A percentile compares a stretch with the other conserved stretches of the same genome.
phyloP scores from a whole-genome alignment of 2,329 filamentous ascomycete species.

The Zymoseptoria crescenta region DNA sequence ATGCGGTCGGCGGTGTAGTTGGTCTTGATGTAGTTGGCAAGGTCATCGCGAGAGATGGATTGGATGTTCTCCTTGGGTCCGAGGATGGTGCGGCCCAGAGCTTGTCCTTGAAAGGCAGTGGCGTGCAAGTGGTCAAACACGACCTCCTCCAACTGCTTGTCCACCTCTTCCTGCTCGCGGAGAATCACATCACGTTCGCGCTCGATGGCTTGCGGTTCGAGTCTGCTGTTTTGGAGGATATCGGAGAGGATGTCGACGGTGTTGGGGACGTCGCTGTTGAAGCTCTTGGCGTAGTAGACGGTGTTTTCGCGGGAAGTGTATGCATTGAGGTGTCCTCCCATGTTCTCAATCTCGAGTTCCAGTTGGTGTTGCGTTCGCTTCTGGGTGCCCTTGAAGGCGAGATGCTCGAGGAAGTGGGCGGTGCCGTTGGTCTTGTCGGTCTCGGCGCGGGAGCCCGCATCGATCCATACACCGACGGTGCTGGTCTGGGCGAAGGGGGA shows the following conservation, averaged over 20 bases:
- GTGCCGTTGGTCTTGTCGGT: slow-evolving; percentile 98
- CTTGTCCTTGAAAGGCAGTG: slow-evolving; percentile 93
- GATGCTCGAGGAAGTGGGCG: slow-evolving; percentile 98
- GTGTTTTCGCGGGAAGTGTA: slow-evolving; percentile 99
- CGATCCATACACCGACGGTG: slow-evolving; percentile 98
- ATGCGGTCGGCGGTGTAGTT: slow-evolving; percentile 99
- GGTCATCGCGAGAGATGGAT: slow-evolving; percentile 84
- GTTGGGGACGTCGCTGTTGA: slow-evolving; percentile 94
- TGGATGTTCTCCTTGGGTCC: slow-evolving; percentile 97
- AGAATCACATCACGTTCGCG: slow-evolving; percentile 98
- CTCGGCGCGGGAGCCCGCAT: slow-evolving; percentile 95
- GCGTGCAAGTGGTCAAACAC: slow-evolving; percentile 99
- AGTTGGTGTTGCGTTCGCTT: slow-evolving; percentile 94
- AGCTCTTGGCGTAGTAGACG: slow-evolving; percentile 98
- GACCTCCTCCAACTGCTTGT: slow-evolving; percentile 99
- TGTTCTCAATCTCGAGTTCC: slow-evolving; percentile 99
- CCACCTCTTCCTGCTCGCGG: slow-evolving; percentile 97
- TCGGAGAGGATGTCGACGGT: slow-evolving; percentile 98
- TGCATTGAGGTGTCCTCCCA: slow-evolving; percentile 97
- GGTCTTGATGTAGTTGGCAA: slow-evolving; percentile 94
- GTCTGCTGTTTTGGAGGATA: slow-evolving; percentile 98
- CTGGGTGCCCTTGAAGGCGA: slow-evolving; percentile 98
- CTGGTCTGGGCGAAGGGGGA: slow-evolving; percentile 97
- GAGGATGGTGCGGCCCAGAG: slow-evolving; percentile 93
- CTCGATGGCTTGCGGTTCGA: slow-evolving; percentile 87